Evolutionary conservation across 2,329 filamentous ascomycete genomes (phyloP).

Genomic region (Dryadomyces sulphureus): DNA sequence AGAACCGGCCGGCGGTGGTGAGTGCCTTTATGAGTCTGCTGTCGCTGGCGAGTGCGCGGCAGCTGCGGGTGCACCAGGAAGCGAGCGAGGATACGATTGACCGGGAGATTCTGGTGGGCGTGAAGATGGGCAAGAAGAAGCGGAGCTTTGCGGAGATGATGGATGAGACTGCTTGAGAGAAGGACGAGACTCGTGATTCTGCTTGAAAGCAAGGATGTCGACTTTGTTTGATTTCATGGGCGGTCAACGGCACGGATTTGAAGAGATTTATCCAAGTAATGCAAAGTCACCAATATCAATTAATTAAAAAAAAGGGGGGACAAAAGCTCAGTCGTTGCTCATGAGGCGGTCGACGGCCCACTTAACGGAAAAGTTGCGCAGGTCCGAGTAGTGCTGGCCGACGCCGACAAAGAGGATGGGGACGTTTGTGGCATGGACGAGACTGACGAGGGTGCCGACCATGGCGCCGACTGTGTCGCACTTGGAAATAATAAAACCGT

Average conservation of each 20-base stretch:
- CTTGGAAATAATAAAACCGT: slow-evolving; percentile 97
- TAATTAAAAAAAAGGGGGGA: neutral
- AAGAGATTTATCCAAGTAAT: neutral
- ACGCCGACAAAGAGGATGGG: slow-evolving; percentile 84
- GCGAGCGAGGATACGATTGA: slow-evolving; percentile 3
- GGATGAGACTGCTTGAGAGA: too few species aligned
- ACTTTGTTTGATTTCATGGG: too few species aligned
- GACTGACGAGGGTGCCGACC: slow-evolving; percentile 88
- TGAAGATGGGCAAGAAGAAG: slow-evolving; percentile 5
- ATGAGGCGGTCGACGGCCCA: slow-evolving; percentile 56
- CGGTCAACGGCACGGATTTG: neutral
- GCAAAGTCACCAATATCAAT: neutral
- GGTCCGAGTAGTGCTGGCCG: slow-evolving; percentile 53
- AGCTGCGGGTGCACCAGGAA: slow-evolving; percentile 7
- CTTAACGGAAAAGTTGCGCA: slow-evolving; percentile 53
- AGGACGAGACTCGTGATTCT: too few species aligned
- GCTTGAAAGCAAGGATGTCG: neutral
- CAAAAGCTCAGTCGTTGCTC: slow-evolving; percentile 21
- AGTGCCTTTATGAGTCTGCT: slow-evolving; percentile 12
- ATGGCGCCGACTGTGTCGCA: slow-evolving; percentile 99
- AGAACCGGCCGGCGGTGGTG: slow-evolving; percentile 7
- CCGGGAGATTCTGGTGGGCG: slow-evolving; percentile 7
- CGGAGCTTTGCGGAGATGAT: slow-evolving; percentile 6
- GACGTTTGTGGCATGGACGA: slow-evolving; percentile 94
- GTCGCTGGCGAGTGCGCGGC: slow-evolving; percentile 7